Evolutionary conservation across 2,329 filamentous ascomycete genomes (phyloP).

Genomic region (Beauveria pseudobassiana): DNA sequence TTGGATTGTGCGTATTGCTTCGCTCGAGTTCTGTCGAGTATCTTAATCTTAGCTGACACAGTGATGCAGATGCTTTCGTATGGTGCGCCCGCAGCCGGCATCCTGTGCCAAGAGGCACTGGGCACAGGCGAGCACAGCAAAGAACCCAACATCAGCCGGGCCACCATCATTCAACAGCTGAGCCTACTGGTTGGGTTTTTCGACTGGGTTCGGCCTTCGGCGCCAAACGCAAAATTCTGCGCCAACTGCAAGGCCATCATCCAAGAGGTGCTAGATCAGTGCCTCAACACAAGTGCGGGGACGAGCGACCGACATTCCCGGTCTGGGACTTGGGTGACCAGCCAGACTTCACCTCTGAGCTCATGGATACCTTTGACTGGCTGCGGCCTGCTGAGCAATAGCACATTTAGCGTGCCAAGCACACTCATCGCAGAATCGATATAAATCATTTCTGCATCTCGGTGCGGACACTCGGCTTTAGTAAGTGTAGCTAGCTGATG

Average conservation of each 20-base stretch:
- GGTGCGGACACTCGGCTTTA: neutral
- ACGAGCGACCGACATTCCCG: slow-evolving; percentile 18
- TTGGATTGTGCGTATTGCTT: slow-evolving; percentile 35
- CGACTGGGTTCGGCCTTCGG: slow-evolving; percentile 41
- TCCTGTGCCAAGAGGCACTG: slow-evolving; percentile 43
- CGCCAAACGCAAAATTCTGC: slow-evolving; percentile 42
- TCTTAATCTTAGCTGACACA: neutral
- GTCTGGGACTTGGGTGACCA: slow-evolving; percentile 25
- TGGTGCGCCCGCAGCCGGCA: slow-evolving; percentile 40
- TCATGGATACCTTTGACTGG: slow-evolving; percentile 36
- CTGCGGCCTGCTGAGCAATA: slow-evolving; percentile 13
- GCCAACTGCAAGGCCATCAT: slow-evolving; percentile 39
- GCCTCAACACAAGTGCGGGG: slow-evolving; percentile 32
- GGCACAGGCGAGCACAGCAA: slow-evolving; percentile 30
- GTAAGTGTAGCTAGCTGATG: neutral
- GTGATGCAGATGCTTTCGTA: slow-evolving; percentile 37
- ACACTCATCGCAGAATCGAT: neutral
- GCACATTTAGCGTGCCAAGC: slow-evolving; percentile 10
- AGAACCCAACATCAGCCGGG: slow-evolving; percentile 32
- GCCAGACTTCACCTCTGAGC: slow-evolving; percentile 32
- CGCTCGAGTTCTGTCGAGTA: neutral
- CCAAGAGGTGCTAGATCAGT: slow-evolving; percentile 41
- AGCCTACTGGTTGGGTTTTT: slow-evolving; percentile 44
- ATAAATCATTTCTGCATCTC: neutral
- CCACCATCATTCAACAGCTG: slow-evolving; percentile 43